Base-by-base conservation (phyloP, 75 land plant species). In the Picea glauca region DNA sequence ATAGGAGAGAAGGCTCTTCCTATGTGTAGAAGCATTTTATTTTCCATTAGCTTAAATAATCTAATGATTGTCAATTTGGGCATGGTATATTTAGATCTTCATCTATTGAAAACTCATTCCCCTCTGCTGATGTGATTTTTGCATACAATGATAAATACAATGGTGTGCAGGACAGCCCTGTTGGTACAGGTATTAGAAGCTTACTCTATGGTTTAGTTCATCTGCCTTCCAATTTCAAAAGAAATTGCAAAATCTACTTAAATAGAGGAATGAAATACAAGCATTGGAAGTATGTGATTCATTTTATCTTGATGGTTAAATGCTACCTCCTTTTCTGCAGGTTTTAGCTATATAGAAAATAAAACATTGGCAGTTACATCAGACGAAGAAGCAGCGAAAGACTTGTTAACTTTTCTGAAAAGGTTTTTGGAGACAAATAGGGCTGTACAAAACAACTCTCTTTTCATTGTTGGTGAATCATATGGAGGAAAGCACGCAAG, bases 401-500 rank as follows among this genome's bases (percentile, higher is more conserved):
- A 95, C 83, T 79, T 93, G 67, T 83, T 91, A 46, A 80, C 81
- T 26, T 83, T 93, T 74, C 77, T 95, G 65, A 80, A 77, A 18
- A 23, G 81, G 59, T 73, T 95, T 50, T 86, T 84, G 82, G 82
- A 88, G 20, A 78, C 50, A 18, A 86, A 86, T 65, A 58, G 18
- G n/a, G 58, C 17, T 6, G 85, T 95, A 2, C 89, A 88, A 67
- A 87, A 82, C 33, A 90, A 85, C 66, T 91, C 94, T 57, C 81
- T 95, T 43, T 95, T 75, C 65, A 75, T 95, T 17, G 91, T 91
- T 33, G 96, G 96, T 70, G 96, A 95, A 84, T 93, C 96, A 50
- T 95, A 95, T 86, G 98, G 98, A 62, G 96, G 98, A 50, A 95
- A 91, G 77, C 88, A 82, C 85, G 94, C 96, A 62, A 90, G 85